Evolutionary conservation across 2,329 filamentous ascomycete genomes (phyloP), one percentile per base, ranked within the genome.

Genomic region (Xylaria sp.): DNA sequence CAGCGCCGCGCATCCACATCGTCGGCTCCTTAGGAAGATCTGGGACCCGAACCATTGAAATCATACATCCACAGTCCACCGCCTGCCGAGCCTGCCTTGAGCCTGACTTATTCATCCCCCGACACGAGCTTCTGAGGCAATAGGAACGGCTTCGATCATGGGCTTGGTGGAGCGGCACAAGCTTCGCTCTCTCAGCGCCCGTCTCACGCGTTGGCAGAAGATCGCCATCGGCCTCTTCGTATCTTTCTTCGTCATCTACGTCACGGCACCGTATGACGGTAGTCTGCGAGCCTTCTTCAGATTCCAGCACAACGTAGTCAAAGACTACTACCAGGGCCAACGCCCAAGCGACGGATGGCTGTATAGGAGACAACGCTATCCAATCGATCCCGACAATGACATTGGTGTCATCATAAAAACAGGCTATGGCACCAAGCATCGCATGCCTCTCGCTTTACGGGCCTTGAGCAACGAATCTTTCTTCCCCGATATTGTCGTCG

Each of bases 371-470:
- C 80, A 80, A n/a, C 71, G 70, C n/a, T 82, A 82, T 64, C 80
- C 83, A 3, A 77, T 87, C 65, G 80, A 86, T 65, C 76, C 84
- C 44, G 77, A 78, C 61, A 78, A 78, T 46, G 86, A 88, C 64
- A 81, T 87, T 8, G 84, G 82, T 39, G 80, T 86, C 70, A 81
- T 88, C 59, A 78, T 88, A 72, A 88, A 88, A 78, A 88, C 86
- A 4, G 86, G 86, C 37, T 88, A 86, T 74, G 86, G 86, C 63
- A 88, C 86, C 20, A 82, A 82, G 56, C 77, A 83, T 59, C 82
- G 86, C 15, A 79, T 88, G 34, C 77, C 81, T 4, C 81, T 82
- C 12, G 83, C 85, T 75, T 76, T 88, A 12, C 78, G 81, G 51
- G 85, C 86, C 0, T 79, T 87, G 52, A 80, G 81, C 54, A 78